Evolutionary conservation across 2,329 filamentous ascomycete genomes (phyloP).

Genomic region (Cladophialophora yegresii): DNA sequence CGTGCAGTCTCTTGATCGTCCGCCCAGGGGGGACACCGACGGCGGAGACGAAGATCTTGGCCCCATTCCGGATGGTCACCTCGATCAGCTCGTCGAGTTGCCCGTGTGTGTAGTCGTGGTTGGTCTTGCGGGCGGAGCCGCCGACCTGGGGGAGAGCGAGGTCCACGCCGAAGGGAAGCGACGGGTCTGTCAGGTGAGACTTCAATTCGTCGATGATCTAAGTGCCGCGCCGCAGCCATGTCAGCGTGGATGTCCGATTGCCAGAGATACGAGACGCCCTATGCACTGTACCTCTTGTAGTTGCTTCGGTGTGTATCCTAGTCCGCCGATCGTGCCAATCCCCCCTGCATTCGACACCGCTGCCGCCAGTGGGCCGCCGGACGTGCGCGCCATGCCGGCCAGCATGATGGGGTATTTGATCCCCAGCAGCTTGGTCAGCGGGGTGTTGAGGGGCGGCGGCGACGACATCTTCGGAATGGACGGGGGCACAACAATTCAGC

Average conservation of each 20-base stretch:
- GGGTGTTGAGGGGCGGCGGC: slow-evolving; percentile 65
- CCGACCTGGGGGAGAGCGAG: slow-evolving; percentile 89
- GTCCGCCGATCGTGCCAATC: slow-evolving; percentile 63
- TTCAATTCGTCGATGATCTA: slow-evolving; percentile 86
- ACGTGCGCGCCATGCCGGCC: slow-evolving; percentile 89
- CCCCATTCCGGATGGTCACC: slow-evolving; percentile 81
- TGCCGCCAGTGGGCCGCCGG: slow-evolving; percentile 74
- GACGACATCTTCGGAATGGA: slow-evolving; percentile 34
- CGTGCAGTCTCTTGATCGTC: slow-evolving; percentile 75
- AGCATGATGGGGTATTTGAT: slow-evolving; percentile 89
- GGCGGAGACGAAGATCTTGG: slow-evolving; percentile 80
- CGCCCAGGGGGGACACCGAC: slow-evolving; percentile 79
- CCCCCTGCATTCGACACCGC: slow-evolving; percentile 88
- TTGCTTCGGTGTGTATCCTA: slow-evolving; percentile 71
- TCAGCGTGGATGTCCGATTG: background rate
- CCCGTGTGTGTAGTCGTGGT: slow-evolving; percentile 92
- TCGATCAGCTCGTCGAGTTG: slow-evolving; percentile 85
- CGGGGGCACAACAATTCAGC: background rate
- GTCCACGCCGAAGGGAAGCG: slow-evolving; percentile 85
- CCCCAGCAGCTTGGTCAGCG: slow-evolving; percentile 73
- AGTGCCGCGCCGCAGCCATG: slow-evolving; percentile 58
- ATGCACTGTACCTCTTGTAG: slow-evolving; percentile 57
- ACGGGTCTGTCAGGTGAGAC: slow-evolving; percentile 64
- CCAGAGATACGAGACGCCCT: background rate
- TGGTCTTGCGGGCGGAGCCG: slow-evolving; percentile 79